Conservation (phyloP, 192 early-diverging fungal species). For the Pilaira anomala region DNA sequence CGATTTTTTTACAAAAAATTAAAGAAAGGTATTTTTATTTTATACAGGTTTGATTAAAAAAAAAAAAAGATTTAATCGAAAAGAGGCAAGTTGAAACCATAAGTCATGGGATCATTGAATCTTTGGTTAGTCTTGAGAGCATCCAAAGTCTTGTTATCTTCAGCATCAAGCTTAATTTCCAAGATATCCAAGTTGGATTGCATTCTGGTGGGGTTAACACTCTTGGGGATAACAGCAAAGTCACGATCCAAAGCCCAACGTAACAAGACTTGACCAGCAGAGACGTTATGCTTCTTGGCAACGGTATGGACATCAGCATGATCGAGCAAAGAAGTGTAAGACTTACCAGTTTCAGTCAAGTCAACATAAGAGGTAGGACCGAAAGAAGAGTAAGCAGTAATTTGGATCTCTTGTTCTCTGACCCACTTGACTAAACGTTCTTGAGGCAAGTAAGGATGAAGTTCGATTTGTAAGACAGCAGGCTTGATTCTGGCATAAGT, state of each 20-base stretch:
- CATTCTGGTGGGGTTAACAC: constrained; percentile 49
- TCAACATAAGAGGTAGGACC: constrained; percentile 43
- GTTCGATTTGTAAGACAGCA: constrained; percentile 71
- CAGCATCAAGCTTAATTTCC: constrained; percentile 39
- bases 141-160: constrained; percentile 50
- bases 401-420: constrained; percentile 50
- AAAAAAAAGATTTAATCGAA: constrained; percentile 37
- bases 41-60: no score
- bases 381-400: constrained; percentile 76
- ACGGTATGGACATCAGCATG: constrained; percentile 50
- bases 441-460: constrained; percentile 74
- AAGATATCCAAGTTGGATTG: constrained; percentile 53
- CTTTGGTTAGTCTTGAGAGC: constrained; percentile 39
- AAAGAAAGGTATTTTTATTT: no score
- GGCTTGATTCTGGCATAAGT: constrained; percentile 59
- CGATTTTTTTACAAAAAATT: no score
- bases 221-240: constrained; percentile 70
- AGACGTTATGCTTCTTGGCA: constrained; percentile 48
- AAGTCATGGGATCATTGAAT: constrained; percentile 46
- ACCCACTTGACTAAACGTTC: constrained; percentile 57
- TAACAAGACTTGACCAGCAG: constrained; percentile 58
- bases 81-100: constrained; percentile 45
- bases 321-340: constrained; percentile 43
- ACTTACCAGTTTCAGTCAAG: constrained; percentile 26
- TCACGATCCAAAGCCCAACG: constrained; percentile 65